phyloP scores from a whole-genome alignment of 2,329 filamentous ascomycete species.

The Diaporthe nobilis region DNA sequence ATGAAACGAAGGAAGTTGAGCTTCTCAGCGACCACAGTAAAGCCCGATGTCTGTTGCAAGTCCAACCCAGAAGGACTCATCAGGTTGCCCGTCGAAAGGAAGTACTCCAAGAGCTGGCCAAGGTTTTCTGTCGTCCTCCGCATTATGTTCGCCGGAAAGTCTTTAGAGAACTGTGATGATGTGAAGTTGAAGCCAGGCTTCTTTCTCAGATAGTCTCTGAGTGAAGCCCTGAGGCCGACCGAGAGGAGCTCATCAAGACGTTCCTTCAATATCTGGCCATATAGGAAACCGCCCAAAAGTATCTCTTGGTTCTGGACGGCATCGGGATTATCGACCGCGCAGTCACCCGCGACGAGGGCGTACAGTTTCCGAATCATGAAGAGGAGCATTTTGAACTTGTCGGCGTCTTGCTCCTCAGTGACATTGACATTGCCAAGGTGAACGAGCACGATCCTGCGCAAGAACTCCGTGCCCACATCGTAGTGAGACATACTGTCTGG shows the following conservation, averaged over 20 bases:
- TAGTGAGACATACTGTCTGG: conserved; percentile 88
- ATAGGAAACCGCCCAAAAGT: conserved; percentile 91
- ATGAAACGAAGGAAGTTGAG: conserved; percentile 99
- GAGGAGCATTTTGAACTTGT: conserved; percentile 94
- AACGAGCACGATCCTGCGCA: conserved; percentile 90
- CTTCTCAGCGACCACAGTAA: conserved; percentile 97
- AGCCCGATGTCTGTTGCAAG: conserved; percentile 93
- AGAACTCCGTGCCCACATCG: conserved; percentile 90
- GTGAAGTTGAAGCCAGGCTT: conserved; percentile 79
- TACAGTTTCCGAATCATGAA: conserved; percentile 99
- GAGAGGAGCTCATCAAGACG: conserved; percentile 89
- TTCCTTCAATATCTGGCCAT: conserved; percentile 96
- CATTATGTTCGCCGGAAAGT: conserved; percentile 85
- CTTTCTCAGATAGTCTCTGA: conserved; percentile 71
- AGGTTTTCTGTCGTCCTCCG: conserved; percentile 89
- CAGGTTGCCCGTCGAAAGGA: conserved; percentile 94
- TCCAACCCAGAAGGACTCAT: conserved; percentile 93
- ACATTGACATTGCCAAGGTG: conserved; percentile 91
- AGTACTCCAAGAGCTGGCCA: conserved; percentile 91
- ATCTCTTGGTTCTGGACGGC: conserved; percentile 97
- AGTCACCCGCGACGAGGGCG: conserved; percentile 91
- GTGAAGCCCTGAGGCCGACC: conserved; percentile 62
- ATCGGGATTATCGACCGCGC: conserved; percentile 94
- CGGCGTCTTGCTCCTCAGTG: conserved; percentile 84
- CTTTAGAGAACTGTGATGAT: conserved; percentile 81